Base-by-base conservation (phyloP, 2,329 filamentous ascomycete genomes). In the Massarina eburnea region DNA sequence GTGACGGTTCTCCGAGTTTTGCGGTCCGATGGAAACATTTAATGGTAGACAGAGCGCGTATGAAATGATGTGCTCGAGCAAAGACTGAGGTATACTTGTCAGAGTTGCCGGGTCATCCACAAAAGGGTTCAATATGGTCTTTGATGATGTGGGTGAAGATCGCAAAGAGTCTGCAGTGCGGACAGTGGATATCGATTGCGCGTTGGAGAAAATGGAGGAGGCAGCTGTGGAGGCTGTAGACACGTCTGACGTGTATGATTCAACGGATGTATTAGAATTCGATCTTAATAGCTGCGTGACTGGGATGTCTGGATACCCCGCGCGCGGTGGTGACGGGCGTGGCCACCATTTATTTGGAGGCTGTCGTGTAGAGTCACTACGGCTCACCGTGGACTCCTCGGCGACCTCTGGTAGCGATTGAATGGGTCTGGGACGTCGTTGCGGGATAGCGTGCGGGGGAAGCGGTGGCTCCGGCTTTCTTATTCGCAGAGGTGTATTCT, bases 1-100 rank as follows among this genome's bases (percentile, higher is more conserved):
- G 33, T 58, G 55, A 4, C 48, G 41, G 15, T 43, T 41, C 7
- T 46, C 48, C 7, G 39, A 34, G 19, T 35, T 39, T 36, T 51
- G 43, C 2, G 53, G 57, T 15, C 53, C 50, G 15, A 55, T 44
- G 6, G 50, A 51, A 3, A 62, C 49, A 10, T 49, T 50, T 8
- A 52, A 32, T 29, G 57, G 52, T 32, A 58, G 41, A 19, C 46
- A 45, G 8, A 61, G 42, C 4, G 52, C 49, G 27, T 61, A 61
- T 2, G 47, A 45, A 17, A 61, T 20, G 22, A 62, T 54, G 8
- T 59, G 45, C 22, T 57, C 52, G 17, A 62, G 38, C 18, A 60
- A 37, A 3, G 53, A 52, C 9, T 48, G 32, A 4, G 59, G 59
- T 8, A 62, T 42, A 21, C 20, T 41, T 15, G 41, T 50, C 19